Evolutionary conservation across 768 basidiomycete species (phyloP), one percentile per base, ranked within the genome.

Genomic region (Suillus americanus): DNA sequence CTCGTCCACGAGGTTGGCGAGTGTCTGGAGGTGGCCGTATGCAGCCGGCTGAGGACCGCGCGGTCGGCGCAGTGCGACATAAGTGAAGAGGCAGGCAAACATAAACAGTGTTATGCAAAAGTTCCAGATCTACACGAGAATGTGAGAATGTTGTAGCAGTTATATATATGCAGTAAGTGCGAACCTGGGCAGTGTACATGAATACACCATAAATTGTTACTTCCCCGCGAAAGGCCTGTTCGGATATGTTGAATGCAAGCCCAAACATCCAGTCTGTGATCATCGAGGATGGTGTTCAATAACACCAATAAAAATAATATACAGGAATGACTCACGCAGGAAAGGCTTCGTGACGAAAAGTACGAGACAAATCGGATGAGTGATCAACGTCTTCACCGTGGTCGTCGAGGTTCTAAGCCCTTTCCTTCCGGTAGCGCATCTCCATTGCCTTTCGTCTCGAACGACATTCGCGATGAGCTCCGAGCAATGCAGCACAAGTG

Each of bases 1-100:
- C n/a, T 79, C 77, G 61, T 78, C 78, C 46, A 77, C 67, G 63
- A 77, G 62, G 61, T 79, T 77, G 3, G 72, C 75, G 18, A 79
- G 69, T 18, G 74, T 79, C 54, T 77, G 73, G 1, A 78, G 57
- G 25, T 78, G 74, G 3, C 77, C 75, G 37, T 78, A 79, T 23
- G 73, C 68, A 12, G 73, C 73, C 0, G 74, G 77, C 41, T 78
- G 77, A 0, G 72, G 66, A 3, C 75, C 74, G 13, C 28, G 61
- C 7, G 68, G 74, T 37, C 35, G 67, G 40, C 35, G 28, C 18
- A 70, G 51, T 9, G 66, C 70, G 35, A 73, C 35, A 16, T 46
- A 45, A 0, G 67, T 67, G 43, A 76, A 55, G 14, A 63, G 37
- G 13, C 74, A 51, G 9, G 72, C 65, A 45, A 75, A 64, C 16